phyloP scores from a whole-genome alignment of 129 eudicot species.

The Saussurea involucrata region DNA sequence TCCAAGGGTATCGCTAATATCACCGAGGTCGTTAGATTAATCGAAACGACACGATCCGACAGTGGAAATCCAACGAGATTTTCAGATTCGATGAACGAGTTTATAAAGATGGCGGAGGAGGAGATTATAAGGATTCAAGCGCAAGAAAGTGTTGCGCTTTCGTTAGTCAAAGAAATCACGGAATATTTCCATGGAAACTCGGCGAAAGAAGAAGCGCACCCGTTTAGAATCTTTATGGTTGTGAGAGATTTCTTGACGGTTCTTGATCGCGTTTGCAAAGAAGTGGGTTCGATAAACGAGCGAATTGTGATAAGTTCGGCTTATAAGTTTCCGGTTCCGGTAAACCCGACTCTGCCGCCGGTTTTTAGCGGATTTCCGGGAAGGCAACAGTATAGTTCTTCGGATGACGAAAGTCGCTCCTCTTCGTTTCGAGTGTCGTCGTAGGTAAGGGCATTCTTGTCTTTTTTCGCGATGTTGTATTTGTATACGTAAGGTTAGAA shows the following conservation, averaged over 20 bases:
- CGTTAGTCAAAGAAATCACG: slow-evolving; percentile 90
- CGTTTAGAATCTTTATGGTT: slow-evolving; percentile 87
- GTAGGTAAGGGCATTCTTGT: slow-evolving; percentile 12
- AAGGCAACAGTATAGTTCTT: slow-evolving; percentile 50
- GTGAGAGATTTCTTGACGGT: slow-evolving; percentile 76
- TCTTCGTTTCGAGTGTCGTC: slow-evolving; percentile 35
- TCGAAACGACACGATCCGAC: slow-evolving; percentile 18
- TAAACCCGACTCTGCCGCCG: slow-evolving; percentile 63
- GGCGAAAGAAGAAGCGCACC: slow-evolving; percentile 96
- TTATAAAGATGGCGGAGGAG: slow-evolving; percentile 76
- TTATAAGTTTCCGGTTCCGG: slow-evolving; percentile 79
- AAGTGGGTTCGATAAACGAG: slow-evolving; percentile 88
- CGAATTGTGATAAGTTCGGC: slow-evolving; percentile 72
- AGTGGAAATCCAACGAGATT: slow-evolving; percentile 39
- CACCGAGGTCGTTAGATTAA: slow-evolving; percentile 50
- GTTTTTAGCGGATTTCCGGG: slow-evolving; percentile 46
- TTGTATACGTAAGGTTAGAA: slow-evolving; percentile 29
- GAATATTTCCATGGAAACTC: slow-evolving; percentile 97
- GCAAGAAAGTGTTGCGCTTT: slow-evolving; percentile 88
- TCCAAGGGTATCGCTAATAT: slow-evolving; percentile 72
- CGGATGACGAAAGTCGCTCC: slow-evolving; percentile 53
- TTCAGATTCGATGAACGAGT: slow-evolving; percentile 63
- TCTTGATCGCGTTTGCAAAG: slow-evolving; percentile 90
- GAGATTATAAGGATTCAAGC: slow-evolving; percentile 86
- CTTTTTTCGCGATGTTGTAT: slow-evolving; percentile 11